Base-by-base conservation (phyloP, 305 asterid species). In the Solanum hybrid region DNA sequence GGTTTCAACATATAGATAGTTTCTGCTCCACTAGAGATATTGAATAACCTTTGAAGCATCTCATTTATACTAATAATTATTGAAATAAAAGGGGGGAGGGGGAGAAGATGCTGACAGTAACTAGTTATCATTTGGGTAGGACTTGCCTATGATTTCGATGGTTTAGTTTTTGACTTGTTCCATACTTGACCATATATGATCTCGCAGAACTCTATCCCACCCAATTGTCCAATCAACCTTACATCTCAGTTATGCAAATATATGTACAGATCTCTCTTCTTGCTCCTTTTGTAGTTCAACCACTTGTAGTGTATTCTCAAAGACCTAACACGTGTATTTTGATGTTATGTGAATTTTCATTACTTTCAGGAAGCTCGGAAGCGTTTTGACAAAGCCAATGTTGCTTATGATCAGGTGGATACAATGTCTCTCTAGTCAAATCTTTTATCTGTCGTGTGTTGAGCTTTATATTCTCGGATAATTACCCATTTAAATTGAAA, bases 381-480 rank as follows among this genome's bases (percentile, higher is more conserved):
- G 93, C 98, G 99, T 91, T 97, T 96, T 92, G 99, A 96, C 92
- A 97, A 97, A 91, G 98, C 98, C 85, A 95, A 94, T 91, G 94
- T 93, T 89, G 90, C 90, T 91, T 97, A 97, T 91, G 99, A 96
- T 90, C 99, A 97, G 99, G 99, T 95, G 86, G 89, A 90, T 80
- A 86, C 88, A 86, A 80, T 42, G 26, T 78, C 34, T 91, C n/a
- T 32, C 19, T 85, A 32, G 77, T 85, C 75, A 85, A 85, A 32
- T 84, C n/a, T 85, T 60, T 85, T 56, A 85, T 60, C 45, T 22
- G 13, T 85, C 3, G n/a, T 32, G 51, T 85, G 77, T 85, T 82
- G 87, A 85, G 32, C 45, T 56, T 29, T 3, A 85, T 11, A 22
- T 85, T 32, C 87, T 85, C 2, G 76, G 87, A 32, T 31, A 19